Conservation (phyloP, 257 asterid genomes). For the Salvia miltiorrhiza region DNA sequence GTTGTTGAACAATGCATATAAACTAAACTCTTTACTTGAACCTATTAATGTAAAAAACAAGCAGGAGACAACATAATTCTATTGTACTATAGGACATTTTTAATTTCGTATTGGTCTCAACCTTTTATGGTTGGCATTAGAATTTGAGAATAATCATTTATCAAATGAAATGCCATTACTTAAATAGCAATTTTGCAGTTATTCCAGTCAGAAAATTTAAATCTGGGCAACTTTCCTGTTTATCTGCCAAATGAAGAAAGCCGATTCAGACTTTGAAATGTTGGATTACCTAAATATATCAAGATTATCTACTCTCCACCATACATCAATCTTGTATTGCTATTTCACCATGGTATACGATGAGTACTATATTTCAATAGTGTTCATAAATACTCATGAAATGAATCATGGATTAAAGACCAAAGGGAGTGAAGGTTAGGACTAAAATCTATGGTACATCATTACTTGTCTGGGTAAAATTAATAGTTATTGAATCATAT, state of each 20-base stretch:
- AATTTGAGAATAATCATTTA: neutral
- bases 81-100: neutral
- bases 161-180: neutral
- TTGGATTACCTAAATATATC: neutral
- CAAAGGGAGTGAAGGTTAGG: neutral
- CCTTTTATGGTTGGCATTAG: neutral
- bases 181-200: constrained; percentile 8
- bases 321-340: neutral
- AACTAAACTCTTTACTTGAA: neutral
- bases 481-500: constrained; percentile 3
- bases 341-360: neutral
- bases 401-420: neutral
- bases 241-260: neutral
- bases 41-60: neutral
- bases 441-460: neutral
- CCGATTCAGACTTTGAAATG: neutral
- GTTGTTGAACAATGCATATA: neutral
- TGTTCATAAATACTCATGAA: neutral
- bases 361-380: neutral
- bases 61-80: no score
- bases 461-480: neutral
- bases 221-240: neutral
- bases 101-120: neutral
- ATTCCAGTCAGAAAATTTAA: neutral
- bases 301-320: neutral